Conservation (phyloP, 2,329 filamentous ascomycete genomes). For the Aspergillus sergii region DNA sequence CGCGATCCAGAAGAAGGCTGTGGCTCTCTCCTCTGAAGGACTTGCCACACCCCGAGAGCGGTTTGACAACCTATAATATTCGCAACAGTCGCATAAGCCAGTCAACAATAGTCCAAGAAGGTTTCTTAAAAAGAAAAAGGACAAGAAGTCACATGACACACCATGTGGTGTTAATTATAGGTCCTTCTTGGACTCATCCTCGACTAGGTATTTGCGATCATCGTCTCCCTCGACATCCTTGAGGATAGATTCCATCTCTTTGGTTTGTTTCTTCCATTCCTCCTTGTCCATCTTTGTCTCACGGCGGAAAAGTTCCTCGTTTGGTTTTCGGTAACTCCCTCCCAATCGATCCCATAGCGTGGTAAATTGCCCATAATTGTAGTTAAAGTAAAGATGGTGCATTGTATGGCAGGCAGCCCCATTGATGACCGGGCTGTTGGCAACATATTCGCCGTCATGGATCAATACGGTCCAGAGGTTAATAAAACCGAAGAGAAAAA, state of each 20-base stretch:
- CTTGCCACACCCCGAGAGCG: neutral
- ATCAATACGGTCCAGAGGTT: conserved; percentile 98
- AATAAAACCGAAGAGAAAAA: conserved; percentile 85
- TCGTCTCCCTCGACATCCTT: conserved; percentile 69
- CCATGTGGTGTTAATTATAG: conserved; percentile 26
- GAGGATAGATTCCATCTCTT: conserved; percentile 75
- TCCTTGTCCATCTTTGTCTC: conserved; percentile 81
- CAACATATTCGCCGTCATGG: conserved; percentile 91
- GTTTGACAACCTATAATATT: neutral
- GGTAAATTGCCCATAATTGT: conserved; percentile 94
- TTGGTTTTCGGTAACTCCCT: conserved; percentile 83
- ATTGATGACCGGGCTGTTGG: conserved; percentile 88
- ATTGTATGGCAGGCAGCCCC: conserved; percentile 91
- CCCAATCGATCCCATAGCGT: conserved; percentile 89
- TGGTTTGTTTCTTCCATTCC: conserved; percentile 77
- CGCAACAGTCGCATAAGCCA: neutral
- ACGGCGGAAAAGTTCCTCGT: conserved; percentile 79
- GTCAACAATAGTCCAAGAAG: neutral
- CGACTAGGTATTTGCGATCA: conserved; percentile 46
- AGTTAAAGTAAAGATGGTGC: conserved; percentile 86
- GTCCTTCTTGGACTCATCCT: conserved; percentile 39
- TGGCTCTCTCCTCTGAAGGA: neutral
- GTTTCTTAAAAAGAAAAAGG: neutral
- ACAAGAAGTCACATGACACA: neutral
- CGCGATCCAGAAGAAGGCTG: neutral